Percentiles rank a stretch among this genome's conserved stretches.
Evolutionary conservation across 139 green algal genomes (phyloP).

Genomic region (Tetraselmis chui): DNA sequence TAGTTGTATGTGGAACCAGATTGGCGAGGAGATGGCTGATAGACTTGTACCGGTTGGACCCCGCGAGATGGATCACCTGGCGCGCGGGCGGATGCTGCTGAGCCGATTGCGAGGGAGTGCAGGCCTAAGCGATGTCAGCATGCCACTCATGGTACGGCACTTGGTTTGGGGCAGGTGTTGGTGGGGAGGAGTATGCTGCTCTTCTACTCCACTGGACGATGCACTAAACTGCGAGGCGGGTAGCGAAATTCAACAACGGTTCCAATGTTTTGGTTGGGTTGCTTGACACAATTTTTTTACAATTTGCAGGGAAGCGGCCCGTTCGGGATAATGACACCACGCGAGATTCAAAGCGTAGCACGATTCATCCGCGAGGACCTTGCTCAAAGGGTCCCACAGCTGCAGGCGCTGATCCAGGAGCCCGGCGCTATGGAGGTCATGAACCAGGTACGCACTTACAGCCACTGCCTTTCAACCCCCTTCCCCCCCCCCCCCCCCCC

Average conservation of each 20-base stretch:
- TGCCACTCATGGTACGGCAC: background rate
- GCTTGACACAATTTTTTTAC: background rate
- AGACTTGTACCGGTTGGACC: conserved; percentile 48
- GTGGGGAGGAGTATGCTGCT: background rate
- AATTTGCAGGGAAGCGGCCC: conserved; percentile 30
- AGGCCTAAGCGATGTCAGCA: conserved; percentile 8
- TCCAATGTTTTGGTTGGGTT: background rate
- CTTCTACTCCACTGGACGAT: background rate
- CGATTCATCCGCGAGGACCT: conserved; percentile 20
- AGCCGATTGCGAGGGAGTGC: background rate
- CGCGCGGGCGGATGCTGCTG: conserved; percentile 41
- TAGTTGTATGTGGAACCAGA: too few species aligned
- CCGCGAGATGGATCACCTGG: conserved; percentile 32
- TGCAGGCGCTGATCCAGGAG: conserved; percentile 35
- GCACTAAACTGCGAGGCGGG: background rate
- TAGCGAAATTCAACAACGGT: background rate
- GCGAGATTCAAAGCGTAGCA: conserved; percentile 26
- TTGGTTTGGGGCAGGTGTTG: conserved; percentile 16
- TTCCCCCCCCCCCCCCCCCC: background rate
- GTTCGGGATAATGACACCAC: conserved; percentile 34
- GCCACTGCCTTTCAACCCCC: background rate
- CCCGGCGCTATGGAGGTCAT: conserved; percentile 55
- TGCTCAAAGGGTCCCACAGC: conserved; percentile 20
- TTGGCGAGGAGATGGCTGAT: conserved; percentile 24
- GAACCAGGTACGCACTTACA: background rate